These are phyloP conservation scores for Lineolata rhizophorae DNA, from an alignment of 495 filamentous ascomycete species.

Conservation along the genomic window DNA sequence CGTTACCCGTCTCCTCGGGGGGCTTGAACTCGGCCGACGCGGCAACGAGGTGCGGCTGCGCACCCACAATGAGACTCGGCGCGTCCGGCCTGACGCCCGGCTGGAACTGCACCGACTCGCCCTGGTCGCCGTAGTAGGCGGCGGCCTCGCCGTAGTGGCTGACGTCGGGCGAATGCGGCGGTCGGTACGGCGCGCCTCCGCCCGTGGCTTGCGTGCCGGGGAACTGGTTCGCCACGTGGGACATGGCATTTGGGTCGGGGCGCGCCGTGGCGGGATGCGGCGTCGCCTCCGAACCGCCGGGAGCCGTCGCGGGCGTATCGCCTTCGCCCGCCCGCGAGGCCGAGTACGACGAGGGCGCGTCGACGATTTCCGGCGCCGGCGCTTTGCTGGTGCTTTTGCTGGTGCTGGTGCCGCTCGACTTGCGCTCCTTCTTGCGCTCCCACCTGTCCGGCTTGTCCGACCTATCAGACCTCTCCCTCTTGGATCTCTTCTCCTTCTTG, in stretches of 20 bases:
- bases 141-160: conserved; percentile 34
- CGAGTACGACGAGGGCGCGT: not conserved
- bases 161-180: conserved; percentile 16
- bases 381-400: conserved; percentile 1
- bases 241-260: not conserved
- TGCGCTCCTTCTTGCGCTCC: conserved; percentile 7
- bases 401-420: conserved; percentile 3
- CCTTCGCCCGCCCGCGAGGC: not conserved
- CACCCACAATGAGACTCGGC: conserved; percentile 28
- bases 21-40: conserved; percentile 12
- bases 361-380: conserved; percentile 1
- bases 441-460: conserved; percentile 3
- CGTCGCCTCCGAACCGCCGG: conserved; percentile 19
- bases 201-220: conserved; percentile 30
- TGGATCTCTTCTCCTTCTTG: conserved; percentile 4
- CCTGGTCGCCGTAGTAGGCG: conserved; percentile 45
- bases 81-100: conserved; percentile 33
- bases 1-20: conserved; percentile 18
- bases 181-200: conserved; percentile 25
- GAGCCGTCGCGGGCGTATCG: conserved; percentile 12
- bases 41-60: conserved; percentile 18
- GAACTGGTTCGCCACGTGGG: conserved; percentile 35
- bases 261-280: conserved; percentile 13
- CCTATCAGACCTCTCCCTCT: conserved; percentile 4
- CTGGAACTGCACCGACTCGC: conserved; percentile 36